These are phyloP conservation scores for Ilex asprella DNA, from an alignment of 257 asterid genomes.

Conservation along the genomic window DNA sequence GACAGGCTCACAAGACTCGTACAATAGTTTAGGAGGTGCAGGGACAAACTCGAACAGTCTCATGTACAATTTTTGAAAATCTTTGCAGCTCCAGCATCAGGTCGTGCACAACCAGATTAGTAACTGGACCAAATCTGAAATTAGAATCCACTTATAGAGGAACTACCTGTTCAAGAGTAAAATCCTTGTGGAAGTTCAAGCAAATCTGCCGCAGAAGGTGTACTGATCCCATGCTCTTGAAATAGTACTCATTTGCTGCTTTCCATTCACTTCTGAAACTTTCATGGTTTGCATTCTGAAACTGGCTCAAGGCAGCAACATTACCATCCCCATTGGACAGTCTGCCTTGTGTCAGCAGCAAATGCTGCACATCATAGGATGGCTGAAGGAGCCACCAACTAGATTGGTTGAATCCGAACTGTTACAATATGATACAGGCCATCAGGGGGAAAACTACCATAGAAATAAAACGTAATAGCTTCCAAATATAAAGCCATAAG, in stretches of 20 bases:
- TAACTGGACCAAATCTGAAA: not conserved
- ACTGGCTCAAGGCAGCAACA: conserved; percentile 15
- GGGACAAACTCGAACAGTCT: too few relatives aligned
- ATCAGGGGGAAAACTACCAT: conserved; percentile 5
- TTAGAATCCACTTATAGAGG: not conserved
- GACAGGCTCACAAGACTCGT: too few relatives aligned
- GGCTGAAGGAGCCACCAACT: conserved; percentile 80
- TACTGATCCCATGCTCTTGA: conserved; percentile 71
- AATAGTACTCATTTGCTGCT: conserved; percentile 63
- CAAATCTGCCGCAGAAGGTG: conserved; percentile 55
- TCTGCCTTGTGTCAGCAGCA: conserved; percentile 36
- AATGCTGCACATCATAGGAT: conserved; percentile 65
- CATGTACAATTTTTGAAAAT: too few relatives aligned
- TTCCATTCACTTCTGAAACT: conserved; percentile 44
- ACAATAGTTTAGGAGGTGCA: too few relatives aligned
- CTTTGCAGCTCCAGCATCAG: too few relatives aligned
- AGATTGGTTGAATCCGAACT: conserved; percentile 23
- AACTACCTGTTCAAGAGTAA: conserved; percentile 67
- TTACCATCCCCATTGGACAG: conserved; percentile 24
- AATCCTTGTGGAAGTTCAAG: conserved; percentile 69
- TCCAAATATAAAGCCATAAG: not conserved
- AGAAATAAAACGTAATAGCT: too few relatives aligned
- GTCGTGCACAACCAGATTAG: too few relatives aligned
- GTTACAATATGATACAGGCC: conserved; percentile 28
- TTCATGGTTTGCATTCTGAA: conserved; percentile 24